Evolutionary conservation across 2,329 filamentous ascomycete species (phyloP).

Genomic region (Annulohypoxylon truncatum): DNA sequence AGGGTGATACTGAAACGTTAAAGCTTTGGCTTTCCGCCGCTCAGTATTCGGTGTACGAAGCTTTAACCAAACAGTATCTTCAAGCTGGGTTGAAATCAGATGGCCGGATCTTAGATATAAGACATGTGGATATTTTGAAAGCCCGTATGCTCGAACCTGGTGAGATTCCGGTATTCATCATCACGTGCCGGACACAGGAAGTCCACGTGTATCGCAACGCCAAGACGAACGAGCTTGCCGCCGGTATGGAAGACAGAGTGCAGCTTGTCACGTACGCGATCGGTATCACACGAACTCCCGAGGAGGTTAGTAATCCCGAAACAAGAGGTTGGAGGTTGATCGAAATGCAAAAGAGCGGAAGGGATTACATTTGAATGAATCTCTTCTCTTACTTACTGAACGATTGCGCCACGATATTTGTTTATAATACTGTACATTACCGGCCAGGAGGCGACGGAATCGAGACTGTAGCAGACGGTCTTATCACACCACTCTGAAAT

Average conservation of each 20-base stretch:
- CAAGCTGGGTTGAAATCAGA: constrained; percentile 93
- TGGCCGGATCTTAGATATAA: constrained; percentile 93
- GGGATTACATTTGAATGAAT: constrained; percentile 75
- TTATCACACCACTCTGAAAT: constrained; percentile 48
- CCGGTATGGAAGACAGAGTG: constrained; percentile 98
- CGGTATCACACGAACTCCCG: constrained; percentile 90
- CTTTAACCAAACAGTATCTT: constrained; percentile 96
- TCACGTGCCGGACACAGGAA: constrained; percentile 96
- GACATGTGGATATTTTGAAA: constrained; percentile 88
- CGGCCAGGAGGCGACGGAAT: constrained; percentile 36
- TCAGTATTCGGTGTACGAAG: constrained; percentile 95
- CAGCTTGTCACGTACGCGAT: constrained; percentile 99
- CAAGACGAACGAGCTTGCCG: constrained; percentile 88
- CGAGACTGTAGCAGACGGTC: constrained; percentile 34
- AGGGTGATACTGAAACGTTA: constrained; percentile 89
- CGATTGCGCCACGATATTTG: constrained; percentile 39
- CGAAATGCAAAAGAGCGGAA: constrained; percentile 97
- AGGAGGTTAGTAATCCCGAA: constrained; percentile 97
- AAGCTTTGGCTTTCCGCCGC: constrained; percentile 97
- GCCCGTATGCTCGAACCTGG: constrained; percentile 85
- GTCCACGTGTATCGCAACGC: constrained; percentile 96
- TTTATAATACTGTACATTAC: constrained; percentile 49
- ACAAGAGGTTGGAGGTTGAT: constrained; percentile 97
- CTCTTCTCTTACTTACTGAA: constrained; percentile 9
- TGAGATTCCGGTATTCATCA: constrained; percentile 94